A percentile compares a stretch with the other conserved stretches of the same genome.
Evolutionary conservation across 2,329 filamentous ascomycete species (phyloP).

Genomic region (Colletotrichum siamense): DNA sequence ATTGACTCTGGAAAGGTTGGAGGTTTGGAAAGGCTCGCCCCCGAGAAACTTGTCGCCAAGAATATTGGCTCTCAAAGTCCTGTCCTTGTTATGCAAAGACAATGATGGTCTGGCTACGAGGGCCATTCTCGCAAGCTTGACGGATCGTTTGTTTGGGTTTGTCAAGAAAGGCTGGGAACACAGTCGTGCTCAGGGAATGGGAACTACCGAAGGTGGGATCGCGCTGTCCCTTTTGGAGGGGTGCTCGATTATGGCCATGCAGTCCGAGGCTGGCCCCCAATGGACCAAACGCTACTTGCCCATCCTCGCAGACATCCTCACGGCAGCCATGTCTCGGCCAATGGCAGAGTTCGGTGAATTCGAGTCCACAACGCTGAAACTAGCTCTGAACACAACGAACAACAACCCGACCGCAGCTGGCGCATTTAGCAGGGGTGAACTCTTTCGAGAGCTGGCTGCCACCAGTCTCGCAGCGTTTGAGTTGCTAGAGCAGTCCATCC

Average conservation of each 20-base stretch:
- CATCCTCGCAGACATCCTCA: conserved; percentile 54
- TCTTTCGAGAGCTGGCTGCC: conserved; percentile 54
- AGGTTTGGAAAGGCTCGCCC: conserved; percentile 64
- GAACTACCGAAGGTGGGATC: conserved; percentile 22
- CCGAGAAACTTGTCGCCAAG: conserved; percentile 64
- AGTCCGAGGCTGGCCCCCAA: conserved; percentile 33
- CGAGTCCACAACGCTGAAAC: conserved; percentile 62
- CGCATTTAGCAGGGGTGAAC: conserved; percentile 66
- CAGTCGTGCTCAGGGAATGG: conserved; percentile 5
- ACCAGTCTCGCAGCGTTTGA: conserved; percentile 59
- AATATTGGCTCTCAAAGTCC: conserved; percentile 65
- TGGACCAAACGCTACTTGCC: conserved; percentile 59
- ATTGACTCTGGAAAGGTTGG: conserved; percentile 52
- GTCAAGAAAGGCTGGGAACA: conserved; percentile 13
- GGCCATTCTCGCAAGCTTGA: conserved; percentile 13
- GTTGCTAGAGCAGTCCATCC: conserved; percentile 51
- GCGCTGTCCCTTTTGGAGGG: conserved; percentile 58
- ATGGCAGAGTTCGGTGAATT: conserved; percentile 42
- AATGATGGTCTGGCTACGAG: conserved; percentile 1
- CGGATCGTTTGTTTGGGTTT: conserved; percentile 25
- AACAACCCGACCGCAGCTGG: conserved; percentile 74
- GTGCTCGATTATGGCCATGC: conserved; percentile 54
- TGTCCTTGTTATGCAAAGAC: conserved; percentile 34
- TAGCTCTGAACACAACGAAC: conserved; percentile 88
- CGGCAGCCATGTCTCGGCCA: conserved; percentile 40